A percentile compares a stretch with the other conserved stretches of the same genome.
phyloP scores from a whole-genome alignment of 371 early-diverging fungal genomes.

The Amoeboaphelidium protococcarum region DNA sequence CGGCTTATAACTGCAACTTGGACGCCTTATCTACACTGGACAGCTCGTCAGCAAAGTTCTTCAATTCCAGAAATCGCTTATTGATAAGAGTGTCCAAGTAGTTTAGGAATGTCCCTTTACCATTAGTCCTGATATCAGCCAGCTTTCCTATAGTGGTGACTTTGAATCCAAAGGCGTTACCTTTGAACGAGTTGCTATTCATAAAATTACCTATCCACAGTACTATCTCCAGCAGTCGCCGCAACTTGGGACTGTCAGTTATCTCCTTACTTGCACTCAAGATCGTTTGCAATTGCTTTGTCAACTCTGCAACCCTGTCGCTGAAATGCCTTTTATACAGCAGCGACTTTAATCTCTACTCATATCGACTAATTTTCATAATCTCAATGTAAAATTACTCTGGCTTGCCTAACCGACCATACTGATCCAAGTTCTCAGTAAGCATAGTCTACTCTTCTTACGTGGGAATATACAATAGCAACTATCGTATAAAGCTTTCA shows the following conservation, averaged over 20 bases:
- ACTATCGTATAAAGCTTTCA: slow-evolving; percentile 19
- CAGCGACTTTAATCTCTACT: slow-evolving; percentile 18
- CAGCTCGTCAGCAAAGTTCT: neutral
- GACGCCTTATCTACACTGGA: neutral
- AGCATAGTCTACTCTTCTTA: slow-evolving; percentile 18
- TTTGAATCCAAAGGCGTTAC: slow-evolving; percentile 27
- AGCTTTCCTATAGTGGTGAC: slow-evolving; percentile 24
- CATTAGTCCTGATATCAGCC: slow-evolving; percentile 6
- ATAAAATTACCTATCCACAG: slow-evolving; percentile 27
- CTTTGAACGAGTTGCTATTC: slow-evolving; percentile 24
- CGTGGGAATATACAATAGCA: slow-evolving; percentile 14
- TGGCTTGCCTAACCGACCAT: slow-evolving; percentile 17
- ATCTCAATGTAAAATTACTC: slow-evolving; percentile 25
- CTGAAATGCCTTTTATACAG: slow-evolving; percentile 18
- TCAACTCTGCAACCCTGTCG: slow-evolving; percentile 15
- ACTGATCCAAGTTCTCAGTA: slow-evolving; percentile 15
- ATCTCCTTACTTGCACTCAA: slow-evolving; percentile 17
- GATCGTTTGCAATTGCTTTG: slow-evolving; percentile 11
- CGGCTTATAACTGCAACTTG: no score
- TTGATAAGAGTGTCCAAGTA: slow-evolving; percentile 18
- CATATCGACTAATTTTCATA: slow-evolving; percentile 19
- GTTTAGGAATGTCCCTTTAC: slow-evolving; percentile 17
- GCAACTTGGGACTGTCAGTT: slow-evolving; percentile 13
- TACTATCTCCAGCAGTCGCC: slow-evolving; percentile 18
- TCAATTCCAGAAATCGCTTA: slow-evolving; percentile 18